Conservation (phyloP, 73 alveolate species). For the Tetrahymena malaccensis region DNA sequence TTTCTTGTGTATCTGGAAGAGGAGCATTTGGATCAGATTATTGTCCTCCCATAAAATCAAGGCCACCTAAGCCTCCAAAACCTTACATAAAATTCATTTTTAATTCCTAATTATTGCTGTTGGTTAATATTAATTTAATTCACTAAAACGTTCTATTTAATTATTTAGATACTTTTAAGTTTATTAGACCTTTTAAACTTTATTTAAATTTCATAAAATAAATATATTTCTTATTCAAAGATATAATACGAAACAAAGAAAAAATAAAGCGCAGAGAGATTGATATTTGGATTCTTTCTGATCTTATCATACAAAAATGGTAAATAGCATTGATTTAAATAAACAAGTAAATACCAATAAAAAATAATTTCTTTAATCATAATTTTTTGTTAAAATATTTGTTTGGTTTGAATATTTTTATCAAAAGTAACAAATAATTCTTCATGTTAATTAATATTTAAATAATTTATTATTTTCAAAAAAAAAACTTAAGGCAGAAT, state of each 20-base stretch:
- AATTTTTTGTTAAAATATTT: too few relatives aligned
- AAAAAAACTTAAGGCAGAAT: too few relatives aligned
- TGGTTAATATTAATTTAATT: not conserved
- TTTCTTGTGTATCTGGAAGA: conserved; percentile 83
- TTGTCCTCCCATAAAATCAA: not conserved
- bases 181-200: not conserved
- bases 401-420: too few relatives aligned
- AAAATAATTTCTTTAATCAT: not conserved
- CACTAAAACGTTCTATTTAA: not conserved
- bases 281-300: not conserved
- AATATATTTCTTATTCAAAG: not conserved
- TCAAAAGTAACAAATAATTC: too few relatives aligned
- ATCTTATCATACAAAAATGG: not conserved
- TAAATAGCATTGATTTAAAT: not conserved
- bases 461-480: too few relatives aligned
- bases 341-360: too few relatives aligned
- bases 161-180: not conserved
- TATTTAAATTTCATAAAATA: not conserved
- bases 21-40: conserved; percentile 10
- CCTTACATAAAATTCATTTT: not conserved
- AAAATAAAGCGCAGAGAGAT: not conserved
- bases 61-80: not conserved
- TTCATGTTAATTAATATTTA: too few relatives aligned
- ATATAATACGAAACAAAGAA: not conserved
- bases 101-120: not conserved